Evolutionary conservation across 768 basidiomycete genomes (phyloP).

Genomic region (Chlorophyllum brunneum): DNA sequence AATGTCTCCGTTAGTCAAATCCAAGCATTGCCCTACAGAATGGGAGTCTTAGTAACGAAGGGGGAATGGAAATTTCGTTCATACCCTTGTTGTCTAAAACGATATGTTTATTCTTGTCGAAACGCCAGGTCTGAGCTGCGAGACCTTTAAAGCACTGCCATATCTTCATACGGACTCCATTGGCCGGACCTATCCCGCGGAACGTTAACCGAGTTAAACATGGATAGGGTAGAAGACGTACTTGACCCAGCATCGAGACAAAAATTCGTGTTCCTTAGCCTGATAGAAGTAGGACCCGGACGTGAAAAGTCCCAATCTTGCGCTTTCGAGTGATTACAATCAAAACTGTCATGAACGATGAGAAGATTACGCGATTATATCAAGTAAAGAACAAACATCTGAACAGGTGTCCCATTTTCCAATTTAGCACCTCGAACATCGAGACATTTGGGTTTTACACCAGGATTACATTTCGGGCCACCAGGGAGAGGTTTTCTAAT

Average conservation of each 20-base stretch:
- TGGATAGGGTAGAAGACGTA: no score
- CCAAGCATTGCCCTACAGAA: constrained; percentile 16
- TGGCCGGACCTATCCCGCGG: neutral
- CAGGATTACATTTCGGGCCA: neutral
- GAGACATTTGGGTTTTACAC: constrained; percentile 24
- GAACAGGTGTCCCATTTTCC: constrained; percentile 29
- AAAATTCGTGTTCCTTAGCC: constrained; percentile 16
- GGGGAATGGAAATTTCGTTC: no score
- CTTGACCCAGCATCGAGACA: constrained; percentile 33
- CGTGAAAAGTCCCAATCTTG: constrained; percentile 28
- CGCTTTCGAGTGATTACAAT: constrained; percentile 16
- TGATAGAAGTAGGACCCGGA: constrained; percentile 12
- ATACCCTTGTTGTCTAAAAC: constrained; percentile 17
- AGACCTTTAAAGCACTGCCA: constrained; percentile 21
- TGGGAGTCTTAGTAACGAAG: no score
- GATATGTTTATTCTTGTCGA: constrained; percentile 22
- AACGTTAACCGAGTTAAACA: no score
- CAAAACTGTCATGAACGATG: constrained; percentile 17
- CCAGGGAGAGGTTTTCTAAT: neutral
- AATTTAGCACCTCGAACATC: constrained; percentile 29
- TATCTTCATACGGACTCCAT: constrained; percentile 20
- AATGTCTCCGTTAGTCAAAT: constrained; percentile 16
- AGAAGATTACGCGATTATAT: neutral
- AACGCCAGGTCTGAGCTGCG: constrained; percentile 23
- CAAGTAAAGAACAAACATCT: constrained; percentile 22